Conservation (phyloP, 768 basidiomycete genomes). For the Rhodocollybia butyracea region DNA sequence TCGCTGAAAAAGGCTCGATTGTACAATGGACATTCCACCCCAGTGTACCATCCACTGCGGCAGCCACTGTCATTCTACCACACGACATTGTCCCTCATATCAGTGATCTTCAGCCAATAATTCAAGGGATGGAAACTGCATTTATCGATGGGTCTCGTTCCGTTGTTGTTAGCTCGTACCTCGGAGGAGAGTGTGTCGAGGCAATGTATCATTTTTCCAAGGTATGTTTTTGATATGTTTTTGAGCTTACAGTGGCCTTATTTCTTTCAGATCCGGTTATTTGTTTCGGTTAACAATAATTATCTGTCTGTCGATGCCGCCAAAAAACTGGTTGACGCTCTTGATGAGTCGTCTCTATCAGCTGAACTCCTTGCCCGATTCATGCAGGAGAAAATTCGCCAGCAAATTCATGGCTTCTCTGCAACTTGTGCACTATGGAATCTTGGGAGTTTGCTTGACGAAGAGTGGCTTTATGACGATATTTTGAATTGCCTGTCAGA, state of each 20-base stretch:
- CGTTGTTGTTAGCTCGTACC: neutral
- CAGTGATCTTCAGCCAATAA: neutral
- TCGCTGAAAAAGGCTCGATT: neutral
- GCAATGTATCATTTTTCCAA: neutral
- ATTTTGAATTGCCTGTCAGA: slow-evolving; percentile 17
- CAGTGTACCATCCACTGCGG: neutral
- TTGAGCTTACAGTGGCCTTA: neutral
- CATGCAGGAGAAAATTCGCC: neutral
- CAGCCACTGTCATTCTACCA: neutral
- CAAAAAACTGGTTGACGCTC: neutral
- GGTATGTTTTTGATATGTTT: neutral
- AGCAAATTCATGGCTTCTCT: slow-evolving; percentile 11
- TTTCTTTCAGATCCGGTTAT: slow-evolving; percentile 8
- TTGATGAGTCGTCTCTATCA: neutral
- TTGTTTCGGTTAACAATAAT: slow-evolving; percentile 8
- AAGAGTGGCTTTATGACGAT: slow-evolving; percentile 21
- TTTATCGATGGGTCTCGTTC: neutral
- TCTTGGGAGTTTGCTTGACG: slow-evolving; percentile 17
- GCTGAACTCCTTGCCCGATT: neutral
- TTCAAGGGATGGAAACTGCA: neutral
- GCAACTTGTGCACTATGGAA: slow-evolving; percentile 14
- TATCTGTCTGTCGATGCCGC: slow-evolving; percentile 5
- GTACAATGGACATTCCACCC: neutral
- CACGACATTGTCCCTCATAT: neutral
- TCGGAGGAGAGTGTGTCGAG: neutral